Base-by-base conservation (phyloP, 2,329 filamentous ascomycete genomes). In the Aspergillus japonicus region DNA sequence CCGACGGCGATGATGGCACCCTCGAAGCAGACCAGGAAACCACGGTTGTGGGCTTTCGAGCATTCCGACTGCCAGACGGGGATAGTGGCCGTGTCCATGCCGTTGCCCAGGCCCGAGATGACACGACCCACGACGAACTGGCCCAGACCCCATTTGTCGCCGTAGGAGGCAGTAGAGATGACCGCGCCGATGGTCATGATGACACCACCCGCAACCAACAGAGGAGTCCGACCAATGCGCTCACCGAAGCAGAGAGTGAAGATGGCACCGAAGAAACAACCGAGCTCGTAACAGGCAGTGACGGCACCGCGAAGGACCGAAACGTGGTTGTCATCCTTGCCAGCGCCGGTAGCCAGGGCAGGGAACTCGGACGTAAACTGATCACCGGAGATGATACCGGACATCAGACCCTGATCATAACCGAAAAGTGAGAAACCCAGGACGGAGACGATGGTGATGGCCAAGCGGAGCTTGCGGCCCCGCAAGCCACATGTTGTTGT, bases 191-290 rank as follows among this genome's bases (percentile, higher is more conserved):
- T 12, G 19, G 71, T 59, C 68, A 76, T 67, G 61, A 87, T 82
- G 47, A 83, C 69, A 33, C 82, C 80, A 54, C 85, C 85, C 49
- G 81, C 75, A 65, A 85, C 82, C 56, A 82, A 80, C 0, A 82
- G 77, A 33, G 71, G 76, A 12, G 68, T 72, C 19, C 74, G 73
- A 21, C 74, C 74, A 21, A 74, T 62, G 6, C 60, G 51, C 39
- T 74, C 66, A 60, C 73, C 73, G 12, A 64, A 69, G 47, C 66
- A 59, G 19, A 72, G 65, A 8, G 66, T 67, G 54, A 74, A 70
- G 39, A 75, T 61, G 3, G 72, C 71, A 53, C 73, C 73, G 42
- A 70, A 69, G 64, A 75, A 69, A 60, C 73, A 75, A 19, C 82
- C 82, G 39, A 83, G 73, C 60, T 83, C 81, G 66, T 83, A 85